Base-by-base conservation (phyloP, 208 protist species). In the Leishmania turanica region DNA sequence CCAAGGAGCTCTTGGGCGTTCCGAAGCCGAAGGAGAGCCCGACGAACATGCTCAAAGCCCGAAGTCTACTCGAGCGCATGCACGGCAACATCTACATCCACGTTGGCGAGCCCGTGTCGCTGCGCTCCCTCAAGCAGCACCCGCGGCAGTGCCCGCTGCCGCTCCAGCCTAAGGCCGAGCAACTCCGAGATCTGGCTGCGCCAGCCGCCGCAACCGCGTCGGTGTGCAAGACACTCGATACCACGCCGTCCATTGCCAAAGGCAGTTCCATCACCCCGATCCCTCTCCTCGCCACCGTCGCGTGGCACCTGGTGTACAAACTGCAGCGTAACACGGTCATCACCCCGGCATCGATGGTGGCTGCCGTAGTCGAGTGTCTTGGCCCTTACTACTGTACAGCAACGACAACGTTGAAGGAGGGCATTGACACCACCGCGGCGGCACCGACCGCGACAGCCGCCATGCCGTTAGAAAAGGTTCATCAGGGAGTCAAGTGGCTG, bases 1-100 rank as follows among this genome's bases (percentile, higher is more conserved):
- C 90, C n/a, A 75, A 90, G n/a, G 95, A 98, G 87, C 86, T 98
- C 47, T 87, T 97, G 2, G 96, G 96, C 27, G 82, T 93, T n/a
- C 87, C 90, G 21, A 98, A 98, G 74, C 95, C 93, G 2, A 84
- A 78, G 49, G 95, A 98, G 79, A 97, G 49, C 71, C 47, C 97
- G 45, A 53, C 65, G n/a, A 97, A 97, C 84, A 87, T 97, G 77
- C 31, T 97, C 56, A 88, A 88, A 45, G 85, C 90, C 8, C 83
- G 87, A 60, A 75, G 81, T n/a, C 83, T 84, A 37, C 69, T 98
- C 54, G 53, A 93, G 2, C 87, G 87, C 56, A 64, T 80, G 58
- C 92, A 96, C 85, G 96, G 96, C n/a, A 94, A 82, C 71, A 88
- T 98, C 79, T 84, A 98, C 79, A 69, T 98, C 13, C 77, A 94